Percentiles rank a stretch among this genome's conserved stretches.
phyloP scores from a whole-genome alignment of 2,329 filamentous ascomycete species.

The Phialemonium atrogriseum region DNA sequence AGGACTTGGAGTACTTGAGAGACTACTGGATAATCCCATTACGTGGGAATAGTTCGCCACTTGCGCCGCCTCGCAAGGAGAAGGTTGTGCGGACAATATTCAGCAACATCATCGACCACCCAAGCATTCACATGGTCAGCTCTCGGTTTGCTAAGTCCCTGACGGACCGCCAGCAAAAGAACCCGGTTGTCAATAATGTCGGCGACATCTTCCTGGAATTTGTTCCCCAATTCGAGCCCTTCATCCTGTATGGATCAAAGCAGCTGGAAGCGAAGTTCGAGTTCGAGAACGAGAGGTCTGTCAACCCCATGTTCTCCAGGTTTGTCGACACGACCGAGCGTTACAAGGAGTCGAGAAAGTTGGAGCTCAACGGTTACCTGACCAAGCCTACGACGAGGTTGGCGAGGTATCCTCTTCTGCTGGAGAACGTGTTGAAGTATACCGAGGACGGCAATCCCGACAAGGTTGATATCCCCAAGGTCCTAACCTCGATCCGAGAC shows the following conservation, averaged over 20 bases:
- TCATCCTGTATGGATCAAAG: conserved; percentile 92
- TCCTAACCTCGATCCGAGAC: conserved; percentile 77
- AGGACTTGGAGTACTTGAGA: conserved; percentile 92
- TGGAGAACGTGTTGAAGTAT: conserved; percentile 88
- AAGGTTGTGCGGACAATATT: conserved; percentile 93
- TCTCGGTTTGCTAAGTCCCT: conserved; percentile 80
- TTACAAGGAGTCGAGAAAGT: conserved; percentile 90
- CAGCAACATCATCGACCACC: conserved; percentile 81
- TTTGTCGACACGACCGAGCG: conserved; percentile 97
- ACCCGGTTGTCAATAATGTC: conserved; percentile 78
- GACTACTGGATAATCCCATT: conserved; percentile 98
- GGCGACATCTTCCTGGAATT: conserved; percentile 93
- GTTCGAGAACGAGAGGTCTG: conserved; percentile 89
- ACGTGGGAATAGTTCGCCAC: conserved; percentile 72
- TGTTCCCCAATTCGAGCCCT: conserved; percentile 87
- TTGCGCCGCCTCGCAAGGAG: conserved; percentile 79
- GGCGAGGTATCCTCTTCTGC: conserved; percentile 82
- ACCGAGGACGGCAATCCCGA: conserved; percentile 85
- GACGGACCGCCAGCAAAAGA: conserved; percentile 83
- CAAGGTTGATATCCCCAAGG: conserved; percentile 85
- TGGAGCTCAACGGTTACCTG: conserved; percentile 94
- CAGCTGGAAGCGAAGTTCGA: conserved; percentile 96
- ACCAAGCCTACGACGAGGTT: conserved; percentile 96
- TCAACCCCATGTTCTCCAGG: conserved; percentile 75
- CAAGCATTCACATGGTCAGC: conserved; percentile 80